Conservation (phyloP, 768 basidiomycete species). For the Pulveroboletus frians region DNA sequence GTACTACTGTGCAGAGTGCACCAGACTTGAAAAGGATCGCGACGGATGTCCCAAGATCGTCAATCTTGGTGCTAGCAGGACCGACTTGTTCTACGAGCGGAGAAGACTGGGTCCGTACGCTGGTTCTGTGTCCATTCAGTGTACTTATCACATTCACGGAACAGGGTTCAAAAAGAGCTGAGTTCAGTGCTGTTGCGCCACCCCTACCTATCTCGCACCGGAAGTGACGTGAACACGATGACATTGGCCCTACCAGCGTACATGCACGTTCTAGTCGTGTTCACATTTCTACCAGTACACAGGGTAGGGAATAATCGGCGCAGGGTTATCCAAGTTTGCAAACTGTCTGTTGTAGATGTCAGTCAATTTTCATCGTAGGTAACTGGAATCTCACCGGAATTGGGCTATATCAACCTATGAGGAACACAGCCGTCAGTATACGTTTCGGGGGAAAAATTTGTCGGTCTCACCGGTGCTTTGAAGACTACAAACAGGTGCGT, state of each 20-base stretch:
- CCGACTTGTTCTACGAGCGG: constrained; percentile 88
- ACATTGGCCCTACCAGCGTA: not conserved
- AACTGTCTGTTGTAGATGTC: constrained; percentile 38
- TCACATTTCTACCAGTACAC: constrained; percentile 44
- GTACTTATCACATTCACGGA: not conserved
- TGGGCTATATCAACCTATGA: constrained; percentile 65
- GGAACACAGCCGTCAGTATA: constrained; percentile 7
- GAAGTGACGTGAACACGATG: not conserved
- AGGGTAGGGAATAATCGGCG: constrained; percentile 59
- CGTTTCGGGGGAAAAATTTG: not conserved
- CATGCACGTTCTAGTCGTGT: constrained; percentile 2
- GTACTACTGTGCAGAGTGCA: constrained; percentile 97
- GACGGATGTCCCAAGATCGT: constrained; percentile 99
- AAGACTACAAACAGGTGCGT: constrained; percentile 84
- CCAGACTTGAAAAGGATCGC: constrained; percentile 92
- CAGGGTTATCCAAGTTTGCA: constrained; percentile 54
- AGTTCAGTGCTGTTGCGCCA: not conserved
- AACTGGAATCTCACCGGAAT: constrained; percentile 48
- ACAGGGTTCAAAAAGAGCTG: constrained; percentile 33
- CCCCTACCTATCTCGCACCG: not conserved
- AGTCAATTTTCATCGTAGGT: constrained; percentile 2
- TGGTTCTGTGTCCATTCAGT: not conserved
- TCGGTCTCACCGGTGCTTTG: constrained; percentile 63
- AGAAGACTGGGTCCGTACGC: constrained; percentile 64
- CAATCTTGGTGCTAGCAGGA: constrained; percentile 90